Evolutionary conservation across 1,284 basidiomycete genomes (phyloP).

Genomic region (Microbotryum violaceum): DNA sequence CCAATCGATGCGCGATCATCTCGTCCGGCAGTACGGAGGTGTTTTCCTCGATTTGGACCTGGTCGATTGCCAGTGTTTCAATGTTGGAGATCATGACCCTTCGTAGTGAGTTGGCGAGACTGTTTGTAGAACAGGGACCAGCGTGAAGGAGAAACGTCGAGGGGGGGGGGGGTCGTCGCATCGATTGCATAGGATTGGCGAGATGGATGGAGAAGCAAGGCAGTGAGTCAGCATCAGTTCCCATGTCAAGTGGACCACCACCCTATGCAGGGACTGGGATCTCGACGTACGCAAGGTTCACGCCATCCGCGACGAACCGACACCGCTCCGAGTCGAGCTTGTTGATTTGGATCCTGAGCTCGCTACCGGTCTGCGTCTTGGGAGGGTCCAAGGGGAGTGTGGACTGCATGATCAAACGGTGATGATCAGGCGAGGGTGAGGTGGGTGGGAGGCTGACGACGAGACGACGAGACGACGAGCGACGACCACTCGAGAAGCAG

Average conservation of each 20-base stretch:
- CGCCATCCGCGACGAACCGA: constrained; percentile 84
- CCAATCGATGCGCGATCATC: constrained; percentile 91
- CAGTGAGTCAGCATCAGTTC: neutral
- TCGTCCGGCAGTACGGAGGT: constrained; percentile 94
- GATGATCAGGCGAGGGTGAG: neutral
- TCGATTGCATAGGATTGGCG: neutral
- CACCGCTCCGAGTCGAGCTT: constrained; percentile 59
- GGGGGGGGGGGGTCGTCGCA: too few relatives aligned
- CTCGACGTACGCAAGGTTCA: constrained; percentile 67
- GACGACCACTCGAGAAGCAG: too few relatives aligned
- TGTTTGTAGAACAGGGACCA: constrained; percentile 34
- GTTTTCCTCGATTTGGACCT: constrained; percentile 87
- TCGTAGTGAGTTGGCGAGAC: constrained; percentile 80
- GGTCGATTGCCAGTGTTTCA: constrained; percentile 94
- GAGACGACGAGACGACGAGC: too few relatives aligned
- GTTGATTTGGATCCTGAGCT: constrained; percentile 33
- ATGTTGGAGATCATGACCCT: constrained; percentile 92
- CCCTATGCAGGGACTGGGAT: too few relatives aligned
- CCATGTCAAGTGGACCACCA: constrained; percentile 1
- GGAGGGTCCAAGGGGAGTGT: constrained; percentile 30
- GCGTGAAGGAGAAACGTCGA: neutral
- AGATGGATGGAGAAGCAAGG: neutral
- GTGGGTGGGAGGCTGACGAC: neutral
- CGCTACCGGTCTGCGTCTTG: constrained; percentile 27
- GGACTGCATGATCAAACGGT: neutral